phyloP scores from a whole-genome alignment of 345 rosid species.

The Litchi chinensis region DNA sequence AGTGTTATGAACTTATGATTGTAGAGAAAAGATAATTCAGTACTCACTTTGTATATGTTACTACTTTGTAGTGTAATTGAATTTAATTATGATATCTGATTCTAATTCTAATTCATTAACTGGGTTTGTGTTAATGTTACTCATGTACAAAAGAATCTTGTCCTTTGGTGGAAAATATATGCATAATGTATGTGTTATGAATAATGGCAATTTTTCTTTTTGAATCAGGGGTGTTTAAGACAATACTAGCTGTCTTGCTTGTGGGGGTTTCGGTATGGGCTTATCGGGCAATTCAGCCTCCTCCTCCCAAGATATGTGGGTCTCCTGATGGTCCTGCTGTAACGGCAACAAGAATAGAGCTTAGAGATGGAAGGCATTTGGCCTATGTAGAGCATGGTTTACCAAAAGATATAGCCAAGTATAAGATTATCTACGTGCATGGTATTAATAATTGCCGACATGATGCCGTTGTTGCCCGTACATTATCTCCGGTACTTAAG shows the following conservation, averaged over 20 bases:
- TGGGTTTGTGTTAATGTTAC: background rate
- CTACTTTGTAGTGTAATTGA: background rate
- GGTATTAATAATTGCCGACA: conserved; percentile 54
- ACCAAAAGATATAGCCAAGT: conserved; percentile 47
- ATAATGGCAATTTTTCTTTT: background rate
- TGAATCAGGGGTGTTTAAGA: conserved; percentile 41
- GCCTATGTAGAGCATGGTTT: conserved; percentile 62
- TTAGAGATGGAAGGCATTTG: conserved; percentile 67
- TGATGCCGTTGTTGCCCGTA: conserved; percentile 38
- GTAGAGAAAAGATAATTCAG: background rate
- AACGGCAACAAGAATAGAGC: conserved; percentile 58
- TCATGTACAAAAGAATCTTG: background rate
- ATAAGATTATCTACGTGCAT: conserved; percentile 49
- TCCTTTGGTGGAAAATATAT: background rate
- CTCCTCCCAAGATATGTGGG: conserved; percentile 49
- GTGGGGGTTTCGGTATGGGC: conserved; percentile 45
- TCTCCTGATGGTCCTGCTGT: conserved; percentile 48
- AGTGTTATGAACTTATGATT: background rate
- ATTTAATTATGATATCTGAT: background rate
- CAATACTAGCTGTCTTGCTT: conserved; percentile 36
- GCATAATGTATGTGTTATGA: background rate
- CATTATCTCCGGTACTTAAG: conserved; percentile 40
- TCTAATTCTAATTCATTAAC: background rate
- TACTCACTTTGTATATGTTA: background rate
- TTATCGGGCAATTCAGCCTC: conserved; percentile 53